Conservation (phyloP, 495 filamentous ascomycete species). For the Aspergillus cavernicola region DNA sequence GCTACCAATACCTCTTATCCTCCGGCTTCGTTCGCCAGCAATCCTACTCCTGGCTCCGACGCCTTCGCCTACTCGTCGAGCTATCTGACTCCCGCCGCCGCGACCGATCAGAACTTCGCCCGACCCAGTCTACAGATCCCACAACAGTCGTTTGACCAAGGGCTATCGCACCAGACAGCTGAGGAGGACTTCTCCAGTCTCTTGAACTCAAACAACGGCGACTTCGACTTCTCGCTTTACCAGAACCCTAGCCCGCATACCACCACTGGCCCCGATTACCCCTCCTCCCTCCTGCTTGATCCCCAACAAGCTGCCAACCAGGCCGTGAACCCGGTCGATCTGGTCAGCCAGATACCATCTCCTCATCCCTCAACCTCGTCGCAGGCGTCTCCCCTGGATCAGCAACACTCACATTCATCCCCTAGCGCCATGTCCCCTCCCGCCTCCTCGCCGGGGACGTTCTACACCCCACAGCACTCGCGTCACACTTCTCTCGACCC, state of each 20-base stretch:
- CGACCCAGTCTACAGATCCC: slow-evolving; percentile 33
- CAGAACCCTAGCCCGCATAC: slow-evolving; percentile 33
- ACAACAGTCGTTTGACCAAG: slow-evolving; percentile 39
- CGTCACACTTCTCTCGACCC: slow-evolving; percentile 79
- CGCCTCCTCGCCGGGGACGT: slow-evolving; percentile 48
- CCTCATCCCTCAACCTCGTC: slow-evolving; percentile 67
- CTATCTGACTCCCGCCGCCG: slow-evolving; percentile 27
- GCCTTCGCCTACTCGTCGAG: slow-evolving; percentile 30
- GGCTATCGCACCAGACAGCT: slow-evolving; percentile 17
- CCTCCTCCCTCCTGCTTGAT: slow-evolving; percentile 43
- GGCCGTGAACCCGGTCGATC: slow-evolving; percentile 58
- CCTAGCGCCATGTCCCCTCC: slow-evolving; percentile 52
- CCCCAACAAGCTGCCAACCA: slow-evolving; percentile 44
- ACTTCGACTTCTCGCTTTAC: slow-evolving; percentile 42
- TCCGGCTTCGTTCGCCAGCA: slow-evolving; percentile 23
- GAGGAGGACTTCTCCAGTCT: slow-evolving; percentile 41
- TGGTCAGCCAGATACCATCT: slow-evolving; percentile 69
- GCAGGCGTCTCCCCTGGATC: slow-evolving; percentile 63
- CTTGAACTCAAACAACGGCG: slow-evolving; percentile 31
- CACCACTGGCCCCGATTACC: slow-evolving; percentile 30
- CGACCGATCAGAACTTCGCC: slow-evolving; percentile 28
- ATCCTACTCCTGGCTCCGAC: slow-evolving; percentile 24
- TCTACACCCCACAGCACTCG: slow-evolving; percentile 62
- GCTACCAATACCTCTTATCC: slow-evolving; percentile 24
- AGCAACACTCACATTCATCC: slow-evolving; percentile 40